Evolutionary conservation across 2,329 filamentous ascomycete species (phyloP), one percentile per base, ranked within the genome.

Genomic region (Pseudocercospora fuligena): DNA sequence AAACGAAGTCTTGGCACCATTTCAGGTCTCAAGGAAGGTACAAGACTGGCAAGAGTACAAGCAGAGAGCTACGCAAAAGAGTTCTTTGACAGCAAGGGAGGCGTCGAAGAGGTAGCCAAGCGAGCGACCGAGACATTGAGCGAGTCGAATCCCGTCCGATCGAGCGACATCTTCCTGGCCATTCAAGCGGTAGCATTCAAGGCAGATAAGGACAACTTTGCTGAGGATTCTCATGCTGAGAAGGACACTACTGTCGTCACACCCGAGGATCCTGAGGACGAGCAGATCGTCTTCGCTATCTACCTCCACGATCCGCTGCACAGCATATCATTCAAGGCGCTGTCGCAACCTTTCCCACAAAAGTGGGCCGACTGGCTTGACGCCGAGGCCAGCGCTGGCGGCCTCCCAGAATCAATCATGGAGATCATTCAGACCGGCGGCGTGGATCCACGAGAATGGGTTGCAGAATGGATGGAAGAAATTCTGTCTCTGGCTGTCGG

Each of bases 381-480:
- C 77, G 90, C 92, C 11, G 85, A 90, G 3, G 74, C 78, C 7
- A 72, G 67, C 8, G 76, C 66, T 31, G 84, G 85, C 27, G 57
- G 78, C 76, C 80, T 94, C 36, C 94, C 95, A 0, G 90, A 92
- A 29, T 93, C 94, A 75, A 97, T 99, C 73, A 86, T 87, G 23
- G 92, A 94, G 71, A 97, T 98, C 69, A 88, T 99, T 59, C 82
- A 87, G 64, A 83, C 80, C 60, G 89, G 89, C 16, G 89, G 88
- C 9, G 92, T 98, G 1, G 95, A 99, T 76, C 95, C 95, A 0
- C 86, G 95, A 65, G 95, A 99, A 79, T 99, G 95, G 95, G 92
- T 97, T 43, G 91, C 94, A 2, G 95, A 98, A 80, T 99, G 95
- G 95, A 87, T 99, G 56, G 94, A 98, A 81, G 94, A 98, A 81